These are phyloP conservation scores for Blastobotrys apis DNA, from an alignment of 1,139 yeast genomes.

Conservation along the genomic window DNA sequence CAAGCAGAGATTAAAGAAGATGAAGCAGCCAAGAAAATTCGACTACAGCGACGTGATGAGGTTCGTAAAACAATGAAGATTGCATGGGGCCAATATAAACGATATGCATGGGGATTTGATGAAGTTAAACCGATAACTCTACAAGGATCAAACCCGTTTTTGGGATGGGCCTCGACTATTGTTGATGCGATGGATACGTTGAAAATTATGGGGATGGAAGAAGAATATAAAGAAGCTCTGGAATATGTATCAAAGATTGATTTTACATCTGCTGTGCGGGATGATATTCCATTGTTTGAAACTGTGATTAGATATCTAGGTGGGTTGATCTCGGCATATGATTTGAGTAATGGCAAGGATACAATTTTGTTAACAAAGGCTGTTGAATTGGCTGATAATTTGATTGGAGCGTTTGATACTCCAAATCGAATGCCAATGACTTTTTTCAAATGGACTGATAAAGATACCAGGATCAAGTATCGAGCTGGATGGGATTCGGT, in stretches of 20 bases:
- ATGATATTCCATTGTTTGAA: slow-evolving; percentile 62
- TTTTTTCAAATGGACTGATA: slow-evolving; percentile 55
- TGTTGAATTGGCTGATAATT: slow-evolving; percentile 58
- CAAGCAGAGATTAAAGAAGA: slow-evolving; percentile 21
- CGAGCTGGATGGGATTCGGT: slow-evolving; percentile 40
- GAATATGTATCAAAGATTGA: slow-evolving; percentile 50
- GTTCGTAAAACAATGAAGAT: slow-evolving; percentile 50
- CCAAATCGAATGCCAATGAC: slow-evolving; percentile 64
- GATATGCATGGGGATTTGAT: slow-evolving; percentile 58
- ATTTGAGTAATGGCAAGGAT: slow-evolving; percentile 51
- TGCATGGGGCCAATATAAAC: slow-evolving; percentile 58
- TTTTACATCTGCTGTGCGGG: slow-evolving; percentile 42
- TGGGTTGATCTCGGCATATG: slow-evolving; percentile 67
- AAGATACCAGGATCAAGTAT: slow-evolving; percentile 29
- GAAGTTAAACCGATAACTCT: slow-evolving; percentile 43
- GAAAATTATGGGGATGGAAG: slow-evolving; percentile 53
- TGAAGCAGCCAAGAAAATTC: slow-evolving; percentile 8
- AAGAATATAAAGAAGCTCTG: slow-evolving; percentile 52
- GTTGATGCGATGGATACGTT: slow-evolving; percentile 71
- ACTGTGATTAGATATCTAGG: slow-evolving; percentile 69
- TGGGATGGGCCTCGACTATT: slow-evolving; percentile 49
- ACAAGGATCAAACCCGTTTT: slow-evolving; percentile 38
- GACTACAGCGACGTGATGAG: slow-evolving; percentile 39
- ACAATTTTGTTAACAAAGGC: slow-evolving; percentile 51
- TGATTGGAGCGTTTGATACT: slow-evolving; percentile 66